Conservation (phyloP, 176 grass and related monocot species). For the Pontederia paniculata region DNA sequence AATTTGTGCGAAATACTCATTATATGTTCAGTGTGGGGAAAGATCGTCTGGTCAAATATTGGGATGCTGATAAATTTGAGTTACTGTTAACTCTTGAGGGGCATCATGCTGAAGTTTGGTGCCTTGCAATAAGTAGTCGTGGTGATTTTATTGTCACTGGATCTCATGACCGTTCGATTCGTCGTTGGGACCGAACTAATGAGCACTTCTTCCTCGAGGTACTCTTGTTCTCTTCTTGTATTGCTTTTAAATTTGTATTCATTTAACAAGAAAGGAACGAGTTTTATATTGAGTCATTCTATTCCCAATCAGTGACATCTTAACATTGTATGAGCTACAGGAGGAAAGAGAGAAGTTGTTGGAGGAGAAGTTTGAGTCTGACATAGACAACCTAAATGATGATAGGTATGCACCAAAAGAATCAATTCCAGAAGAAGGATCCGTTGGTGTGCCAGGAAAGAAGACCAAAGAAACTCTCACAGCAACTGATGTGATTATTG, state of each 20-base stretch:
- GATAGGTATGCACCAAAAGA: slow-evolving; percentile 71
- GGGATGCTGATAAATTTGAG: slow-evolving; percentile 98
- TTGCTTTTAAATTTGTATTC: not conserved
- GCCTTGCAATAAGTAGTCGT: slow-evolving; percentile 61
- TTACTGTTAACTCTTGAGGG: slow-evolving; percentile 88
- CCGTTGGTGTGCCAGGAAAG: slow-evolving; percentile 73
- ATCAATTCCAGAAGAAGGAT: slow-evolving; percentile 68
- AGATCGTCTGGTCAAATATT: slow-evolving; percentile 83
- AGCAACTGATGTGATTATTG: slow-evolving; percentile 78
- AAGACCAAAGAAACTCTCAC: slow-evolving; percentile 85
- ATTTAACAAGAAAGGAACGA: not conserved
- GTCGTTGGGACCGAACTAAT: slow-evolving; percentile 93
- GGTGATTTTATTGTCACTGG: slow-evolving; percentile 90
- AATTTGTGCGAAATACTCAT: slow-evolving; percentile 85
- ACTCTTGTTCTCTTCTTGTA: not conserved
- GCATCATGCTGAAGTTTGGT: slow-evolving; percentile 97
- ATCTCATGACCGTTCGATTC: slow-evolving; percentile 90
- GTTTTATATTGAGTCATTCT: not conserved
- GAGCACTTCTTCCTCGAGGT: slow-evolving; percentile 93
- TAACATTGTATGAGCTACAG: slow-evolving; percentile 21
- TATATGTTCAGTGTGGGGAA: slow-evolving; percentile 97
- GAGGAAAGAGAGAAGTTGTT: slow-evolving; percentile 87
- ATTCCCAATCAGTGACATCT: not conserved
- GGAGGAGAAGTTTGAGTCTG: slow-evolving; percentile 86
- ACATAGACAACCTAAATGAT: slow-evolving; percentile 59